phyloP scores from a whole-genome alignment of 345 rosid genomes.

The Eucalyptus pauciflora region DNA sequence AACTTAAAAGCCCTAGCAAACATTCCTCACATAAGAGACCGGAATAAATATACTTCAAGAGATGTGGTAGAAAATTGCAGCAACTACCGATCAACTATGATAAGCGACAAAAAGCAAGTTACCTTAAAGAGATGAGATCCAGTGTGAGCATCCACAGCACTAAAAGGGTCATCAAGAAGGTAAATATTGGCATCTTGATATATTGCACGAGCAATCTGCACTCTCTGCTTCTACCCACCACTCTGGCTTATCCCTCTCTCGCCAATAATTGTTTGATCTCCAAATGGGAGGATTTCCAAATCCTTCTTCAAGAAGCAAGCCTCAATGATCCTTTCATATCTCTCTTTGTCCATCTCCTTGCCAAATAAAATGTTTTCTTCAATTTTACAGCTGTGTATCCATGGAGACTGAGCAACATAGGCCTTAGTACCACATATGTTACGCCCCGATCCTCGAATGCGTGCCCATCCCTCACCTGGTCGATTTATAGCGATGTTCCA shows the following conservation, averaged over 20 bases:
- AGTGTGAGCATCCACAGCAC: constrained; percentile 85
- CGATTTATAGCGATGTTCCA: too few relatives aligned
- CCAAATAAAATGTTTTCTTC: constrained; percentile 84
- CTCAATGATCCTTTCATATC: constrained; percentile 49
- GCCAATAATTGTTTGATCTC: constrained; percentile 77
- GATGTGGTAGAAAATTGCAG: not conserved
- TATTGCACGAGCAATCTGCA: constrained; percentile 79
- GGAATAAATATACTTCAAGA: not conserved
- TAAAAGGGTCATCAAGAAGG: constrained; percentile 82
- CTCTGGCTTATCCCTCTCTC: constrained; percentile 87
- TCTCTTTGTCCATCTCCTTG: constrained; percentile 51
- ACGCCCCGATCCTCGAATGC: too few relatives aligned
- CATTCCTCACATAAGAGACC: constrained; percentile 27
- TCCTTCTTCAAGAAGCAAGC: constrained; percentile 65
- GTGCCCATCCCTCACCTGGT: too few relatives aligned
- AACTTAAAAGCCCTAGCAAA: constrained; percentile 29
- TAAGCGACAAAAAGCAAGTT: not conserved
- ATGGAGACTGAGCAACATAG: constrained; percentile 73
- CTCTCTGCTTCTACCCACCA: constrained; percentile 82
- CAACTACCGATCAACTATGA: not conserved
- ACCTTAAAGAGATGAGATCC: constrained; percentile 79
- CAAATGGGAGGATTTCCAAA: constrained; percentile 55
- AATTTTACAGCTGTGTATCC: constrained; percentile 79
- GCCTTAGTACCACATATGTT: constrained; percentile 46
- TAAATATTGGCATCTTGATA: constrained; percentile 80